These are phyloP conservation scores for Acacia acuminata DNA, from an alignment of 306 rosid species.

Conservation along the genomic window DNA sequence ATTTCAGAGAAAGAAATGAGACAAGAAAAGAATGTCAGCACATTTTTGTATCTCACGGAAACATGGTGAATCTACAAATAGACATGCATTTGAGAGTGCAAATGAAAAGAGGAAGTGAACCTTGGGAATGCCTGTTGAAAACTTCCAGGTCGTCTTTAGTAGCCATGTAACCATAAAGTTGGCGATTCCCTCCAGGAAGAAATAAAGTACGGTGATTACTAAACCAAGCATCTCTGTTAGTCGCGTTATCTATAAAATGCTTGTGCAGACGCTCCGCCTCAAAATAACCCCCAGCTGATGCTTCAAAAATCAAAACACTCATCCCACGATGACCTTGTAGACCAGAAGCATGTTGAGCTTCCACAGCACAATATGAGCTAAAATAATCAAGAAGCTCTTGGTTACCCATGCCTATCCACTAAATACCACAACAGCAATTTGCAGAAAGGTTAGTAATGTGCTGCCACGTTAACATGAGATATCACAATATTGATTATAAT, in stretches of 20 bases:
- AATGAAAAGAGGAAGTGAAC: conserved; percentile 33
- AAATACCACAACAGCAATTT: conserved; percentile 8
- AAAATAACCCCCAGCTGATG: conserved; percentile 72
- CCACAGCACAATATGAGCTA: conserved; percentile 46
- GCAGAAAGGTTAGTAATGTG: neutral
- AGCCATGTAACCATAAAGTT: conserved; percentile 75
- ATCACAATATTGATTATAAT: neutral
- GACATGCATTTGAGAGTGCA: neutral
- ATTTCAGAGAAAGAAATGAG: neutral
- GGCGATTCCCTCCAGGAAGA: conserved; percentile 62
- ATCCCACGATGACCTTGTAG: conserved; percentile 85
- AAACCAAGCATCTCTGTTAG: conserved; percentile 63
- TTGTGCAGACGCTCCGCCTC: conserved; percentile 76
- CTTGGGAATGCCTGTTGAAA: conserved; percentile 68
- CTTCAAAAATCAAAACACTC: conserved; percentile 73
- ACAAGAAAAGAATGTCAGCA: neutral
- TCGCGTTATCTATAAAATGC: conserved; percentile 61
- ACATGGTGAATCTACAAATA: neutral
- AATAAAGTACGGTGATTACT: conserved; percentile 35
- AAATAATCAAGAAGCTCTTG: conserved; percentile 76
- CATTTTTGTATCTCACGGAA: neutral
- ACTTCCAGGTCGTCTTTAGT: conserved; percentile 57
- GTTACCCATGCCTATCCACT: conserved; percentile 77
- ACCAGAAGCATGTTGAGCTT: conserved; percentile 74
- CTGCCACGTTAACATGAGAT: neutral